Evolutionary conservation across 108 stramenopile species (phyloP).

Genomic region (Skeletonema potamos): DNA sequence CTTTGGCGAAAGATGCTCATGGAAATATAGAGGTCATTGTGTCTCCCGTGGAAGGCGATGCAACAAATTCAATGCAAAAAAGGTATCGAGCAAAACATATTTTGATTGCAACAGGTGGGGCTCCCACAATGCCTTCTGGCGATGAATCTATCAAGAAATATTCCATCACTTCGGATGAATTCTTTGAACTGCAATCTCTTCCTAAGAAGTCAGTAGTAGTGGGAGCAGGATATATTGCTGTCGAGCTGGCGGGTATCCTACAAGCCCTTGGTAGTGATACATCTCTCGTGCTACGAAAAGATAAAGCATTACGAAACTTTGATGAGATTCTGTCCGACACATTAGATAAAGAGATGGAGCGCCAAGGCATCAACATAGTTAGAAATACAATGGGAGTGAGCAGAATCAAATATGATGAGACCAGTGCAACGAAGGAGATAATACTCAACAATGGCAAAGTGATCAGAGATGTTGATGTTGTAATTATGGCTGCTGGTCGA

Average conservation of each 20-base stretch:
- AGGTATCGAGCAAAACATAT: constrained; percentile 75
- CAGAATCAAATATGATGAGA: constrained; percentile 36
- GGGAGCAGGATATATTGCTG: constrained; percentile 94
- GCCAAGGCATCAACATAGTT: constrained; percentile 61
- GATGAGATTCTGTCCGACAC: constrained; percentile 64
- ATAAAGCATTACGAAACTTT: constrained; percentile 66
- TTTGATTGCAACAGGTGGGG: constrained; percentile 85
- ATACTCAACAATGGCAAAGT: constrained; percentile 51
- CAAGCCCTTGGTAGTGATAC: constrained; percentile 83
- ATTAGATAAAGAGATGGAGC: constrained; percentile 72
- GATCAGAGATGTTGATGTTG: constrained; percentile 72
- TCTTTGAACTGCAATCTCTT: constrained; percentile 86
- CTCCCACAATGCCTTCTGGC: constrained; percentile 62
- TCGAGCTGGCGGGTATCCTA: constrained; percentile 91
- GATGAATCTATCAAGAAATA: constrained; percentile 59
- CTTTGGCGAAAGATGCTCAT: constrained; percentile 21
- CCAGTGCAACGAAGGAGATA: constrained; percentile 56
- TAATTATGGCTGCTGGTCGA: constrained; percentile 87
- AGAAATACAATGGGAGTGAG: constrained; percentile 59
- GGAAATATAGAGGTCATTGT: constrained; percentile 15
- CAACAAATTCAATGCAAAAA: constrained; percentile 6
- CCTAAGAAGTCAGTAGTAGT: constrained; percentile 84
- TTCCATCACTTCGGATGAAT: constrained; percentile 82
- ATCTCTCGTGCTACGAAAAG: constrained; percentile 65
- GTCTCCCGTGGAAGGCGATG: constrained; percentile 12